Evolutionary conservation across 768 basidiomycete genomes (phyloP).

Genomic region (Fomitopsis pulvina): DNA sequence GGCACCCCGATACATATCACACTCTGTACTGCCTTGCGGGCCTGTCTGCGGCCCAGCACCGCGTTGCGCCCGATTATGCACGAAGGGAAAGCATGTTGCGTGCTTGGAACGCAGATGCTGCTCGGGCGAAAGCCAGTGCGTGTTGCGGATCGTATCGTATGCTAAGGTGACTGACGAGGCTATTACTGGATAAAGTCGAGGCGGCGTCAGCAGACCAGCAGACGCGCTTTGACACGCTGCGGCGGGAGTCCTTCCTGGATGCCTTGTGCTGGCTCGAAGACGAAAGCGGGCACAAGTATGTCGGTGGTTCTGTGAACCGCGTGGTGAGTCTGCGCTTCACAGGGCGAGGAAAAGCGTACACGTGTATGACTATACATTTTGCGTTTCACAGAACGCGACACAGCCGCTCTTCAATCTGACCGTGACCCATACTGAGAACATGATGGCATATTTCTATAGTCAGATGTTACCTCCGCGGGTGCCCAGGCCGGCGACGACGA

Average conservation of each 20-base stretch:
- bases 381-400: conserved; percentile 58
- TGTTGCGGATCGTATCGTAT: conserved; percentile 7
- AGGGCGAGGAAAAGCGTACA: no score
- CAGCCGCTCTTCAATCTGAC: conserved; percentile 77
- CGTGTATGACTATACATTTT: no score
- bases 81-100: conserved; percentile 12
- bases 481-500: not conserved
- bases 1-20: conserved; percentile 91
- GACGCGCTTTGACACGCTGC: conserved; percentile 25
- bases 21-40: conserved; percentile 91
- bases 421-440: conserved; percentile 53
- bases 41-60: conserved; percentile 83
- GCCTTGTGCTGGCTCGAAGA: conserved; percentile 65
- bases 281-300: conserved; percentile 44
- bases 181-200: conserved; percentile 5
- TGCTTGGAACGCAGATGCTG: conserved; percentile 13
- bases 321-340: conserved; percentile 43
- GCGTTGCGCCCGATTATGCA: conserved; percentile 29
- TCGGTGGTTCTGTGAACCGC: conserved; percentile 58
- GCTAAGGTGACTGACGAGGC: conserved; percentile 1
- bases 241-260: conserved; percentile 43
- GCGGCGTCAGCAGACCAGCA: conserved; percentile 9
- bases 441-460: conserved; percentile 71
- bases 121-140: conserved; percentile 9
- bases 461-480: conserved; percentile 40